phyloP scores from a whole-genome alignment of 805 yeast species.

The Myxozyma vanderwaltii region DNA sequence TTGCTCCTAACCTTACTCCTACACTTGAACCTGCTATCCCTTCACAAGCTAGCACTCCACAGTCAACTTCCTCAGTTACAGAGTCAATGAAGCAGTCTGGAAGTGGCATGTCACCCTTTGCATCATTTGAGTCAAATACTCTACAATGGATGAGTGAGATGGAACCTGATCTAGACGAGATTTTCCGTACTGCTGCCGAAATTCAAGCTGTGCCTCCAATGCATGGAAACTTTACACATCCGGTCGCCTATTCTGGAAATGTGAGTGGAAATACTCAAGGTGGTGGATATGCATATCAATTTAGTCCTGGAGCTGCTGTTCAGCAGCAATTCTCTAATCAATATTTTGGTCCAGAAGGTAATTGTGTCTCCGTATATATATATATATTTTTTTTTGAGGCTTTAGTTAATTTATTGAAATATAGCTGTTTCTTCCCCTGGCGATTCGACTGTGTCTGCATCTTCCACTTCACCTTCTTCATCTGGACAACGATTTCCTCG shows the following conservation, averaged over 20 bases:
- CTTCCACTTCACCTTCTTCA: constrained; percentile 15
- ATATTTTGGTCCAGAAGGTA: constrained; percentile 8
- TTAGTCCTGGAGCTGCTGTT: constrained; percentile 31
- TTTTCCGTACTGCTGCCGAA: constrained; percentile 35
- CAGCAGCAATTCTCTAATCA: constrained; percentile 19
- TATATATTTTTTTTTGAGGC: background rate
- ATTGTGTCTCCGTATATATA: background rate
- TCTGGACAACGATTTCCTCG: constrained; percentile 11
- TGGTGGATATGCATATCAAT: constrained; percentile 35
- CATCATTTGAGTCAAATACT: constrained; percentile 34
- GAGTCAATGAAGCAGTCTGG: constrained; percentile 11
- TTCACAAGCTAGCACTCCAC: constrained; percentile 30
- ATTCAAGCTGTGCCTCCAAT: constrained; percentile 33
- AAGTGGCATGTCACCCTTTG: constrained; percentile 32
- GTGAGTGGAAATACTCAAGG: constrained; percentile 33
- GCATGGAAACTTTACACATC: constrained; percentile 32
- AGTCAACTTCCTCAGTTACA: constrained; percentile 20
- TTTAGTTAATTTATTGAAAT: background rate
- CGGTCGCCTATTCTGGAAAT: constrained; percentile 34
- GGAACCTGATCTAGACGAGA: constrained; percentile 36
- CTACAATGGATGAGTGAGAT: constrained; percentile 36
- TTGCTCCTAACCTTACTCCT: constrained; percentile 3
- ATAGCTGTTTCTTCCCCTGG: constrained; percentile 10
- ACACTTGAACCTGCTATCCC: background rate
- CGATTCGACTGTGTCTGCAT: constrained; percentile 20